Conservation (phyloP, 139 green algal species). For the Diplosphaera chodatii region DNA sequence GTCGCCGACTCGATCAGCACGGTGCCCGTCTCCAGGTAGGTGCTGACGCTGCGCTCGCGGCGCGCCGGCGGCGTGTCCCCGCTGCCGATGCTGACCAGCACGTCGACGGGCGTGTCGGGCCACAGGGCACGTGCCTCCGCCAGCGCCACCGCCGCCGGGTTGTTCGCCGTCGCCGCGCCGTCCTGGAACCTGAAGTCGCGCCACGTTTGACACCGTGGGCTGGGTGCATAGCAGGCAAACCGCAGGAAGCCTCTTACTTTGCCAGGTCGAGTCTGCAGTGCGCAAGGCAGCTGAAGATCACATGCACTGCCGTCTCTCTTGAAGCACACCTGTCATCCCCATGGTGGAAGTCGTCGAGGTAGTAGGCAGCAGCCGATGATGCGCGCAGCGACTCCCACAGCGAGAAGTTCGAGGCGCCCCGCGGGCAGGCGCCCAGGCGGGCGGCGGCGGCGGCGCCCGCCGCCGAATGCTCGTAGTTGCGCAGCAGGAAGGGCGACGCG, state of each 20-base stretch:
- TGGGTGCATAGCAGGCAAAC: too few species aligned
- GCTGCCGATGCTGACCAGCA: slow-evolving; percentile 77
- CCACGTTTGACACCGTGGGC: too few species aligned
- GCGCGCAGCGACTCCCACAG: slow-evolving; percentile 65
- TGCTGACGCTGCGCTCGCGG: slow-evolving; percentile 30
- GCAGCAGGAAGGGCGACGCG: slow-evolving; percentile 81
- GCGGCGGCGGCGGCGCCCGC: neutral
- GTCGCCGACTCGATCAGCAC: slow-evolving; percentile 46
- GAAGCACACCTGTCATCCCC: slow-evolving; percentile 24
- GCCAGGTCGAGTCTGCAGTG: too few species aligned
- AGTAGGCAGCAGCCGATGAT: slow-evolving; percentile 80
- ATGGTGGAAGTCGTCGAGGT: slow-evolving; percentile 81
- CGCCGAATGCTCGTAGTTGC: slow-evolving; percentile 73
- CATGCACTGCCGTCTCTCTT: too few species aligned
- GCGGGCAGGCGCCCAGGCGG: neutral
- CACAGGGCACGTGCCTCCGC: slow-evolving; percentile 75
- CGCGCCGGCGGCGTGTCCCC: slow-evolving; percentile 40
- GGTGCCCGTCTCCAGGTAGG: slow-evolving; percentile 50
- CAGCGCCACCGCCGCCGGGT: slow-evolving; percentile 79
- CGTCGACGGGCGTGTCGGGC: slow-evolving; percentile 71
- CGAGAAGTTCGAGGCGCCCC: neutral
- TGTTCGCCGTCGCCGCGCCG: slow-evolving; percentile 88
- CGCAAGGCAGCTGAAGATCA: too few species aligned
- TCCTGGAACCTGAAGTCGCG: too few species aligned
- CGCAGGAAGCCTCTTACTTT: too few species aligned